These are phyloP conservation scores for Mycena latifolia DNA, from an alignment of 768 basidiomycete genomes.

Conservation along the genomic window DNA sequence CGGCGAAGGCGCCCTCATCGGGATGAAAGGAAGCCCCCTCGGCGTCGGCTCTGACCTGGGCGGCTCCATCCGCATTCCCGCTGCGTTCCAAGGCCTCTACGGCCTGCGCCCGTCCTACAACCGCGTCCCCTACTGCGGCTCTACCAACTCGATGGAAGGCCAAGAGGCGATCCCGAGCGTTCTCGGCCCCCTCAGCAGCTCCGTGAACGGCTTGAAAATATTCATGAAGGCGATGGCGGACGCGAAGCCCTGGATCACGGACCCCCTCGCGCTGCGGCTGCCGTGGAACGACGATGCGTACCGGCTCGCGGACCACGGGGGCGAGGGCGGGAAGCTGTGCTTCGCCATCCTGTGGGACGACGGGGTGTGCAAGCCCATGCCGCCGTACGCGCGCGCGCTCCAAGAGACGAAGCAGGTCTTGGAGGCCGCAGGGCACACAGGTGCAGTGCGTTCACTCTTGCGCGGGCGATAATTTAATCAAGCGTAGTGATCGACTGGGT, in stretches of 20 bases:
- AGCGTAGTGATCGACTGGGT: conserved; percentile 76
- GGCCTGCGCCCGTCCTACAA: conserved; percentile 76
- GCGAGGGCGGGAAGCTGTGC: not conserved
- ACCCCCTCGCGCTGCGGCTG: not conserved
- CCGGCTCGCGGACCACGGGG: not conserved
- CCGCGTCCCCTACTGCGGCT: conserved; percentile 76
- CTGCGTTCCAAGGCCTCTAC: conserved; percentile 75
- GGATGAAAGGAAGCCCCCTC: conserved; percentile 57
- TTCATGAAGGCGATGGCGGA: conserved; percentile 76
- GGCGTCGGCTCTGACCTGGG: conserved; percentile 84
- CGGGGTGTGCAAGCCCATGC: not conserved
- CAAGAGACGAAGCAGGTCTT: not conserved
- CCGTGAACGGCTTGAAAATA: conserved; percentile 66
- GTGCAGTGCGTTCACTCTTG: not conserved
- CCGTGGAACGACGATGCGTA: not conserved
- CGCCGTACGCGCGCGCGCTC: not conserved
- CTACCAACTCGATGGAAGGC: conserved; percentile 61
- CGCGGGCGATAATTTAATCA: not conserved
- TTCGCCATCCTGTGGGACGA: not conserved
- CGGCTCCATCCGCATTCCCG: conserved; percentile 81
- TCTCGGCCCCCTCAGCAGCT: conserved; percentile 76
- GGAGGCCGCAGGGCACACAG: not conserved
- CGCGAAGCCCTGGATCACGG: conserved; percentile 22
- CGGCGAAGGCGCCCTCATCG: conserved; percentile 66
- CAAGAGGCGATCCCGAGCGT: conserved; percentile 77